Evolutionary conservation across 305 asterid species (phyloP).

Genomic region (Fraxinus latifolia): DNA sequence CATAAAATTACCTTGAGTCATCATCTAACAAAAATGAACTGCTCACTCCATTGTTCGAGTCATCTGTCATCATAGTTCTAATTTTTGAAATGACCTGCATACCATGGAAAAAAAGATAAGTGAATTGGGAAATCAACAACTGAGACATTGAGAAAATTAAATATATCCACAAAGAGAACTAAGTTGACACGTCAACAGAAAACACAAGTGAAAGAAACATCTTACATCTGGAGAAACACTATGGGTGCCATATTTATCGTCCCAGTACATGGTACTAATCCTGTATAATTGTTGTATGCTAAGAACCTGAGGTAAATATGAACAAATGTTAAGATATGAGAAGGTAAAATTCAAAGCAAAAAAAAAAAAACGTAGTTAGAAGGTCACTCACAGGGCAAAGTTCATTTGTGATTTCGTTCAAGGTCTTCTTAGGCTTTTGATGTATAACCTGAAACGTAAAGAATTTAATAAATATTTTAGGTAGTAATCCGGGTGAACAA

Average conservation of each 20-base stretch:
- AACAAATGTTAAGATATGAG: background rate
- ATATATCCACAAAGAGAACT: background rate
- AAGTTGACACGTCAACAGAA: background rate
- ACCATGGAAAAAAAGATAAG: background rate
- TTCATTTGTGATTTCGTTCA: constrained; percentile 58
- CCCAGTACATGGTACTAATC: constrained; percentile 99
- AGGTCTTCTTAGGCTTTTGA: constrained; percentile 68
- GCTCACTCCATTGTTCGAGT: constrained; percentile 51
- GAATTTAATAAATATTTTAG: background rate
- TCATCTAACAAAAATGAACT: constrained; percentile 63
- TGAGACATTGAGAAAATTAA: background rate
- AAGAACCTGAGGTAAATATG: constrained; percentile 54
- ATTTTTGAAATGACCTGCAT: constrained; percentile 60
- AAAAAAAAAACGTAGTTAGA: background rate
- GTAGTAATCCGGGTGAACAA: background rate
- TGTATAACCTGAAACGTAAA: constrained; percentile 57
- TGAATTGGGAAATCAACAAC: background rate
- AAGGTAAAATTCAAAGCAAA: background rate
- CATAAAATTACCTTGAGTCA: constrained; percentile 47
- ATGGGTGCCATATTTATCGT: constrained; percentile 97
- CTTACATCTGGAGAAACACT: constrained; percentile 90
- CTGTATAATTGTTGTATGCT: constrained; percentile 96
- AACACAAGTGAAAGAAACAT: constrained; percentile 22
- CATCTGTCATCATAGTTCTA: constrained; percentile 60
- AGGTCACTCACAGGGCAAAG: constrained; percentile 59